Evolutionary conservation across 371 early-diverging fungal species (phyloP), one percentile per base, ranked within the genome.

Genomic region (Apophysomyces elegans): DNA sequence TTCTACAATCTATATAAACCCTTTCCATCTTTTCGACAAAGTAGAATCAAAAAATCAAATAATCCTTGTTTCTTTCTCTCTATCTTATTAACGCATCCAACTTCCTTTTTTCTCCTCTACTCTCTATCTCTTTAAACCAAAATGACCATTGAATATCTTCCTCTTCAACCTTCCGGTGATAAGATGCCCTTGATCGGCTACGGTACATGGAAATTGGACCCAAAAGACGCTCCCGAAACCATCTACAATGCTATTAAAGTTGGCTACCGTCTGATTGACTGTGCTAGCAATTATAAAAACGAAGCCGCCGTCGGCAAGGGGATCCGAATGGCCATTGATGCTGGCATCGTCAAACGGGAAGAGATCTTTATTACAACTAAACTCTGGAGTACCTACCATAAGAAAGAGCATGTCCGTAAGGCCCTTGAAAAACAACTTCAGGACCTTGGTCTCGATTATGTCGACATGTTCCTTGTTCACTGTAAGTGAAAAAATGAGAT

Each of bases 291-390:
- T 54, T 81, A 90, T 66, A 72, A 69, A 43, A 92, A 90, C 71
- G 90, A 91, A 69, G 67, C 73, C 32, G 77, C 80, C 16, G 78
- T 90, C 63, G 90, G 91, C 38, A 70, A 73, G 9, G 70, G 70
- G 14, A 70, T 70, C 47, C 45, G 56, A 37, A 70, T 63, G 70
- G 90, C 83, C 14, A 81, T 92, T 64, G 72, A 73, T 16, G 77
- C 83, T 13, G 71, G 77, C 54, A 68, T 75, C 11, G 66, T 83
- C 36, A 73, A 74, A 36, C 84, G 93, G 38, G 75, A 85, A 61
- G 80, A 86, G 8, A 43, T 92, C 13, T 93, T 92, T 67, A 76
- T 91, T 64, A 92, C 92, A 32, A 86, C 89, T 35, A 94, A 94
- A 68, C 73, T 93, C 44, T 89, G 89, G 90, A 88, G 87, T 67